These are phyloP conservation scores for Schizosaccharomyces cryophilus DNA, from an alignment of 805 yeast species.

Conservation along the genomic window DNA sequence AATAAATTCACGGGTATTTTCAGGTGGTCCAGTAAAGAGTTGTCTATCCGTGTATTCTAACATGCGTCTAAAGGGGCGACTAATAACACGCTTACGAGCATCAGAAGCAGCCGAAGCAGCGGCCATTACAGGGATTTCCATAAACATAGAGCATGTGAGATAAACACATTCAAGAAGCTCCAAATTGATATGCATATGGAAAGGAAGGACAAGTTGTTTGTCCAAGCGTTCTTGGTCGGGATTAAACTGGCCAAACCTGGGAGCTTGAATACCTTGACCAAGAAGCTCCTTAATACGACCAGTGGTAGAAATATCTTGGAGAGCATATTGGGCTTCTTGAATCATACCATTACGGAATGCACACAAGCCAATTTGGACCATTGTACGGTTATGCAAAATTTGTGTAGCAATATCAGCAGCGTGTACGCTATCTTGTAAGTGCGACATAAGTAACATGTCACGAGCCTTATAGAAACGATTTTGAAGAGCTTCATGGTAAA, in stretches of 20 bases:
- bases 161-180: slow-evolving; percentile 86
- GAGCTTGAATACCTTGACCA: slow-evolving; percentile 59
- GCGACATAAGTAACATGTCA: slow-evolving; percentile 67
- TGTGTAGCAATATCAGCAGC: slow-evolving; percentile 68
- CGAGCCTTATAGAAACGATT: slow-evolving; percentile 65
- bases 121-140: slow-evolving; percentile 80
- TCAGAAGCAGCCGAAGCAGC: slow-evolving; percentile 20
- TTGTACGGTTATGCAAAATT: slow-evolving; percentile 79
- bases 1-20: slow-evolving; percentile 77
- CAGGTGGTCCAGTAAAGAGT: slow-evolving; percentile 92
- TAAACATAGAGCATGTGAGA: slow-evolving; percentile 66
- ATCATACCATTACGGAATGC: slow-evolving; percentile 81
- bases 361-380: slow-evolving; percentile 84
- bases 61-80: slow-evolving; percentile 73
- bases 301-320: slow-evolving; percentile 70
- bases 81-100: slow-evolving; percentile 37
- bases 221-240: slow-evolving; percentile 23
- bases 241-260: slow-evolving; percentile 33
- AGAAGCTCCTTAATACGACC: slow-evolving; percentile 72
- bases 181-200: slow-evolving; percentile 92
- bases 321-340: slow-evolving; percentile 61
- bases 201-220: slow-evolving; percentile 69
- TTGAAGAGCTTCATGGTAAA: slow-evolving; percentile 78
- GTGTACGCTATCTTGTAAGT: slow-evolving; percentile 60
- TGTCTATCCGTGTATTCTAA: slow-evolving; percentile 85